These are phyloP conservation scores for Phoenix roebelenii DNA, from an alignment of 176 grass and related monocot genomes.

Conservation along the genomic window DNA sequence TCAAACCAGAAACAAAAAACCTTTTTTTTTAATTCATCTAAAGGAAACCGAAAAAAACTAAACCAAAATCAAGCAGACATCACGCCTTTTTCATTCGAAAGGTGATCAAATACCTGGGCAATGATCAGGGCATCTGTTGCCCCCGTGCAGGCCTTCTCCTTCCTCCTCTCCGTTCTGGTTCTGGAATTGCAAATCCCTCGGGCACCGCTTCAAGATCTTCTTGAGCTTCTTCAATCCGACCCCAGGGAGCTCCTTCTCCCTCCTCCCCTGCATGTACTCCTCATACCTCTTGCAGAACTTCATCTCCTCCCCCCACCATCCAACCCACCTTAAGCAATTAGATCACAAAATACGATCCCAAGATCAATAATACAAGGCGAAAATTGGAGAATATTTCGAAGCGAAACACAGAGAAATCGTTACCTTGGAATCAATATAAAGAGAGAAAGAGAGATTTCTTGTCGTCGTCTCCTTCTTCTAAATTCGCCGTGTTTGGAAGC, in stretches of 20 bases:
- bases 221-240: constrained; percentile 80
- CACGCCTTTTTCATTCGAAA: background rate
- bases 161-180: background rate
- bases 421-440: too few species aligned
- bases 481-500: too few species aligned
- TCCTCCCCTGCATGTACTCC: constrained; percentile 51
- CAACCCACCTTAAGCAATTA: background rate
- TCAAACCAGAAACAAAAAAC: too few species aligned
- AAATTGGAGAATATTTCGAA: too few species aligned
- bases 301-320: constrained; percentile 24
- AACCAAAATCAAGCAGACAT: too few species aligned
- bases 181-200: constrained; percentile 16
- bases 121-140: constrained; percentile 23
- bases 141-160: background rate
- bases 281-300: constrained; percentile 89
- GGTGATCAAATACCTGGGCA: constrained; percentile 38
- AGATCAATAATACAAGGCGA: too few species aligned
- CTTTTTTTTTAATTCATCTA: too few species aligned
- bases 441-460: too few species aligned
- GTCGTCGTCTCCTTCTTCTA: too few species aligned
- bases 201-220: constrained; percentile 73
- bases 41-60: too few species aligned
- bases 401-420: too few species aligned
- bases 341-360: too few species aligned
- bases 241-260: constrained; percentile 50